Evolutionary conservation across 805 yeast genomes (phyloP), one percentile per base, ranked within the genome.

Genomic region (Millerozyma miso): DNA sequence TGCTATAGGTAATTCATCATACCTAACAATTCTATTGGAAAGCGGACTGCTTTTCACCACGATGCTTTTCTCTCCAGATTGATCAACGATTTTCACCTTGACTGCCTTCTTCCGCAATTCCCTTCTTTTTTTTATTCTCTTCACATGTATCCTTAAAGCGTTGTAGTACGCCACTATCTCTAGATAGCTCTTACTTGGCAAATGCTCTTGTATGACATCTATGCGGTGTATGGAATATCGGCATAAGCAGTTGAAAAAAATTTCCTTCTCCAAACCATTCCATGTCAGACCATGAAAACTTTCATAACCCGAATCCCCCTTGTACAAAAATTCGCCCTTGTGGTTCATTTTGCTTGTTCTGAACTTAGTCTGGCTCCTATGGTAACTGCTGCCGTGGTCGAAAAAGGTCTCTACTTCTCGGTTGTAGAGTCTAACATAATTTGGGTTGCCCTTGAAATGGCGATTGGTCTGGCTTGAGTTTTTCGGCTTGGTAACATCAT

Each of bases 1-100:
- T 1, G 81, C 76, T 3, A 67, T 64, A 1, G 85, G 85, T 7
- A 80, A 58, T 10, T 76, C 74, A 20, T 61, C 58, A 51, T 76
- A 74, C 12, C 58, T 50, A 2, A 68, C 43, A 23, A 74, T 51
- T 15, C 50, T 40, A 17, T 48, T 45, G 29, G 47, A 49, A 1
- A 37, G 33, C 15, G 33, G 34, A 3, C 44, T 42, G 19, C 49
- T 50, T 31, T 36, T 40, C 16, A 47, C 38, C 34, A 17, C 37
- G 31, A 8, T 39, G 8, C 19, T 37, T 12, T 4, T 13, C 16
- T 23, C 33, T 5, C 18, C 17, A 14, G 8, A 37, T 32, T 40
- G 29, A 26, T 40, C 32, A 10, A 34, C 16, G 17, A 35, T 33
- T 32, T 29, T 19, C 23, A 29, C 32, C 18, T 35, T 33, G 14